phyloP scores from a whole-genome alignment of 108 stramenopile species.

The Epithemia pelagica region DNA sequence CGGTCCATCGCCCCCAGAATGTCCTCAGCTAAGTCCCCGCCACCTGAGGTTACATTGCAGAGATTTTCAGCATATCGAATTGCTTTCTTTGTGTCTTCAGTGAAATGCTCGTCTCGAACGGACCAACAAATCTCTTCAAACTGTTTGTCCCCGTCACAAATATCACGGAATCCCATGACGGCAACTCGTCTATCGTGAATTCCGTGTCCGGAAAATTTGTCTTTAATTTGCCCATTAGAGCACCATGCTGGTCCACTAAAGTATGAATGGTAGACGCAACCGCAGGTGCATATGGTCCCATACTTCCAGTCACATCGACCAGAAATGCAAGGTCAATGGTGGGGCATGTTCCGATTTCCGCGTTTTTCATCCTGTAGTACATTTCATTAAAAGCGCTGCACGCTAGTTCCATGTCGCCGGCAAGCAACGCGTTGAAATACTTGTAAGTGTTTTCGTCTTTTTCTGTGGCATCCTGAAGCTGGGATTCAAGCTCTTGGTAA shows the following conservation, averaged over 20 bases:
- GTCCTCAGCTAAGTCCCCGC: not conserved
- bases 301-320: not conserved
- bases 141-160: not conserved
- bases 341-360: not conserved
- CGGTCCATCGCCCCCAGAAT: not conserved
- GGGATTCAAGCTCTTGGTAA: slow-evolving; percentile 24
- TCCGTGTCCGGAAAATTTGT: not conserved
- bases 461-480: slow-evolving; percentile 31
- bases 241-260: not conserved
- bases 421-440: slow-evolving; percentile 49
- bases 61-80: not conserved
- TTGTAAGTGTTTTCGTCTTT: slow-evolving; percentile 33
- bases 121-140: not conserved
- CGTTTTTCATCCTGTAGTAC: not conserved
- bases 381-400: not conserved
- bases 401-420: not conserved
- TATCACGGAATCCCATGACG: not conserved
- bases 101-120: not conserved
- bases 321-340: not conserved
- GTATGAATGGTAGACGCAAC: not conserved
- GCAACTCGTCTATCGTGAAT: not conserved
- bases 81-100: not conserved
- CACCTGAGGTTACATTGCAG: not conserved
- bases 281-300: not conserved
- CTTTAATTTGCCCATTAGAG: not conserved